Percentiles rank a stretch among this genome's conserved stretches.
Conservation (phyloP, 352 stramenopile genomes). For the Pelagophyceae sp. region DNA sequence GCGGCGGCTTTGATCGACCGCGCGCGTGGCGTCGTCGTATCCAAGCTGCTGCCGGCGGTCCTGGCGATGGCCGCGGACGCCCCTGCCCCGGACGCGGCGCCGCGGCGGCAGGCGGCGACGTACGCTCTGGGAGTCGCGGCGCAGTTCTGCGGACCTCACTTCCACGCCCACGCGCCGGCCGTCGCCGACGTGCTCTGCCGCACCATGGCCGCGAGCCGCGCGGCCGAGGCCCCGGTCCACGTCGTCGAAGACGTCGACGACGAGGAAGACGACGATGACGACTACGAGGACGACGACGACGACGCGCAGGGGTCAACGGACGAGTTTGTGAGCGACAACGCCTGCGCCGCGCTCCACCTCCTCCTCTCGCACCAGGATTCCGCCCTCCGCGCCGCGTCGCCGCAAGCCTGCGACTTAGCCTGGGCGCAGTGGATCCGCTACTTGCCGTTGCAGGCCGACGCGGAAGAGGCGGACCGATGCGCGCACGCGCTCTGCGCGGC, state of each 20-base stretch:
- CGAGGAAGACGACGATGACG: conserved; percentile 10
- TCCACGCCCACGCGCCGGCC: neutral
- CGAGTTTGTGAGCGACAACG: conserved; percentile 8
- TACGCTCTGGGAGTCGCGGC: conserved; percentile 12
- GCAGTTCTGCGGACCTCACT: neutral
- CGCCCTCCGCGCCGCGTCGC: neutral
- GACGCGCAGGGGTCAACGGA: neutral
- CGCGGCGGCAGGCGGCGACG: conserved; percentile 10
- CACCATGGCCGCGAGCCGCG: neutral
- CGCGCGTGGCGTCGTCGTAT: neutral
- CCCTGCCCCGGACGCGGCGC: neutral
- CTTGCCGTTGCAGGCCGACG: neutral
- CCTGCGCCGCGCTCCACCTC: neutral
- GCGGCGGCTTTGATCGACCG: neutral
- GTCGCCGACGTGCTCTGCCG: neutral
- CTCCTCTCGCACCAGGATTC: neutral
- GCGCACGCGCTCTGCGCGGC: neutral
- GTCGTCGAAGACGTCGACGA: neutral
- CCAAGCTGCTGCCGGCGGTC: neutral
- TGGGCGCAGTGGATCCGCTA: neutral
- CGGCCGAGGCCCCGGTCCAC: neutral
- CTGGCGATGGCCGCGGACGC: neutral
- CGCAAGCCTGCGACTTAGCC: neutral
- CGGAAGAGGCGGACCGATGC: neutral
- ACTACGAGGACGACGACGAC: conserved; percentile 8